Conservation (phyloP, 2,329 filamentous ascomycete genomes). For the Epicoccum sorghinum region DNA sequence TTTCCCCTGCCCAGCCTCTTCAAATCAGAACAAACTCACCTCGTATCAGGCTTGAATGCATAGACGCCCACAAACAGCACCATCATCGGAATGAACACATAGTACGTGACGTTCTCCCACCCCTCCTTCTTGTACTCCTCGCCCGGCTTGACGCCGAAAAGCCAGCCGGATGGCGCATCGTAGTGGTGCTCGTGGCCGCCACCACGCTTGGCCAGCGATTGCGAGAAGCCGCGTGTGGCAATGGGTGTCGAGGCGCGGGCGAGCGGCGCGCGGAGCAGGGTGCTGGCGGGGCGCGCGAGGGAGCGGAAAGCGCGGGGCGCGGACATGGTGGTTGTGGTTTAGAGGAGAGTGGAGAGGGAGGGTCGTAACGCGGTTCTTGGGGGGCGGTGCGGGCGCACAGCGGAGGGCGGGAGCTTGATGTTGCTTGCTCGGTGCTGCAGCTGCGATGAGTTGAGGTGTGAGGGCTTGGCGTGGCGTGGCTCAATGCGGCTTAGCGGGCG, state of each 20-base stretch:
- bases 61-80: constrained; percentile 53
- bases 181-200: constrained; percentile 73
- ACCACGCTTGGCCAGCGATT: constrained; percentile 21
- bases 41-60: constrained; percentile 97
- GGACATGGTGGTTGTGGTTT: constrained; percentile 29
- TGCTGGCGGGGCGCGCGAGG: constrained; percentile 23
- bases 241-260: constrained; percentile 15
- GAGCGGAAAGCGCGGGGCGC: constrained; percentile 33
- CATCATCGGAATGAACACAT: constrained; percentile 74
- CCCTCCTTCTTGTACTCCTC: constrained; percentile 96
- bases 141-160: constrained; percentile 91
- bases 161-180: constrained; percentile 88
- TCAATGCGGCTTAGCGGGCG: constrained; percentile 21
- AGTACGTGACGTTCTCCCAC: constrained; percentile 88
- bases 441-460: constrained; percentile 15
- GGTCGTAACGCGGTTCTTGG: neutral
- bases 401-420: constrained; percentile 11
- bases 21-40: constrained; percentile 70
- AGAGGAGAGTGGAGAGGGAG: constrained; percentile 6
- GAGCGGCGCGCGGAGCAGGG: constrained; percentile 19
- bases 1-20: neutral
- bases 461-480: constrained; percentile 15
- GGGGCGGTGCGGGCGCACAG: constrained; percentile 3
- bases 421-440: neutral
- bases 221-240: constrained; percentile 29